Base-by-base conservation (phyloP, 345 rosid species). In the Salix caprea region DNA sequence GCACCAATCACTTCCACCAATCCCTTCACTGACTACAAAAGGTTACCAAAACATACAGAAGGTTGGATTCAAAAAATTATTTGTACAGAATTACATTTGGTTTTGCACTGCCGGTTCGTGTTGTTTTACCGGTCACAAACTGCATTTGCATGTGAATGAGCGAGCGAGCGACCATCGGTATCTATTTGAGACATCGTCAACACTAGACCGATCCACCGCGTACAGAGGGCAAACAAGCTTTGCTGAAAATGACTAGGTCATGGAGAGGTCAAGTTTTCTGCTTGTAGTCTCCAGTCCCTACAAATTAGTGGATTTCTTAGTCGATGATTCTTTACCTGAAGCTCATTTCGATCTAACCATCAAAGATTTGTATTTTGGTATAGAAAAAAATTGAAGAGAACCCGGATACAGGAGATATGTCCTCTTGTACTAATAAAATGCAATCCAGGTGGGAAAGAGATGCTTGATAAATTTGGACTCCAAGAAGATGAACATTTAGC, bases 171-270 rank as follows among this genome's bases (percentile, higher is more conserved):
- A 40, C 13, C 44, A 40, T 2, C 13, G 13, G 2, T 58, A n/a
- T 58, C 13, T 4, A 26, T 65, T 30, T 18, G 19, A 14, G 36
- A 5, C 18, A 65, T 26, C 18, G 30, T 26, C 36, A 6, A 15
- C 18, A 14, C 19, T 15, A 30, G 36, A 5, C 34, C 62, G 73
- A 73, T 42, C 66, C 85, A 74, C 75, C 73, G 52, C 81, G 44
- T 74, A 42, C 7, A 19, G 8, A 40, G 14, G n/a, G 65, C 21
- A 56, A 23, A 58, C 21, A 66, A 23, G 68, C 48, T 74, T 71
- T 58, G 69, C 50, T 79, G 79, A 68, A 76, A 84, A 60, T 28
- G 78, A 72, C 80, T 21, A 18, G 71, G 30, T 36, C 52, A 1
- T 58, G 32, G 18, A 11, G n/a, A 52, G 36, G 6, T 7, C 39